Percentiles rank a stretch among this genome's conserved stretches.
These are phyloP conservation scores for Hypomontagnella monticulosa DNA, from an alignment of 495 filamentous ascomycete genomes.

Conservation along the genomic window DNA sequence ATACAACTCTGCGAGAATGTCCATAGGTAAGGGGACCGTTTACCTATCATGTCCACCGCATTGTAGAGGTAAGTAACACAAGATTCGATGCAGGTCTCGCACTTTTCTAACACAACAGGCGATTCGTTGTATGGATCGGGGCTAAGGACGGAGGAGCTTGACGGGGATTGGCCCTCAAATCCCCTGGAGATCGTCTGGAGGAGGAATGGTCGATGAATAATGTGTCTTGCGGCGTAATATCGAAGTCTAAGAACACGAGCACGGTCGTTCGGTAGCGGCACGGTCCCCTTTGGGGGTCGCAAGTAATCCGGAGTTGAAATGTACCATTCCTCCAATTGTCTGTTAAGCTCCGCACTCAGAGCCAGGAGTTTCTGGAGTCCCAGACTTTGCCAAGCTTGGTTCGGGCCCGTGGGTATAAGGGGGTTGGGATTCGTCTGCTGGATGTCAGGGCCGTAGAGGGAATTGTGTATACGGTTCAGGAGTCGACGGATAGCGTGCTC, in stretches of 20 bases:
- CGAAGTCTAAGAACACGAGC: conserved; percentile 47
- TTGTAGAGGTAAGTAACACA: conserved; percentile 48
- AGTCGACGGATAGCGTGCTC: conserved; percentile 51
- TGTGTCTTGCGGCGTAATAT: conserved; percentile 49
- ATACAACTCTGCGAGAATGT: conserved; percentile 46
- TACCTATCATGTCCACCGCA: conserved; percentile 45
- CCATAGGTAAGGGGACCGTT: conserved; percentile 48
- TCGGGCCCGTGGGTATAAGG: conserved; percentile 31
- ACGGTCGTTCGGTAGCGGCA: conserved; percentile 42
- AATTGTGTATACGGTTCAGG: conserved; percentile 52
- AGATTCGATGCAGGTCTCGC: conserved; percentile 47
- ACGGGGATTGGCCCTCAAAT: conserved; percentile 37
- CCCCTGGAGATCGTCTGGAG: conserved; percentile 43
- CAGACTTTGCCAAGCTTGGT: conserved; percentile 44
- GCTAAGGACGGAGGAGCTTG: conserved; percentile 29
- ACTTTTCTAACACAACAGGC: conserved; percentile 43
- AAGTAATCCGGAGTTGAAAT: conserved; percentile 49
- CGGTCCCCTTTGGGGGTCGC: conserved; percentile 42
- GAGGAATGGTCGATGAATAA: conserved; percentile 51
- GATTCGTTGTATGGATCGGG: conserved; percentile 39
- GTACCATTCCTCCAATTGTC: conserved; percentile 52
- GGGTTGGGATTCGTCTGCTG: conserved; percentile 24
- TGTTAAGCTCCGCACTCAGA: conserved; percentile 48
- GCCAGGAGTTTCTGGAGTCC: conserved; percentile 44
- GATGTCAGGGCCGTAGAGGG: conserved; percentile 47